Base-by-base conservation (phyloP, 2,329 filamentous ascomycete genomes). In the Biscogniauxia mediterranea region DNA sequence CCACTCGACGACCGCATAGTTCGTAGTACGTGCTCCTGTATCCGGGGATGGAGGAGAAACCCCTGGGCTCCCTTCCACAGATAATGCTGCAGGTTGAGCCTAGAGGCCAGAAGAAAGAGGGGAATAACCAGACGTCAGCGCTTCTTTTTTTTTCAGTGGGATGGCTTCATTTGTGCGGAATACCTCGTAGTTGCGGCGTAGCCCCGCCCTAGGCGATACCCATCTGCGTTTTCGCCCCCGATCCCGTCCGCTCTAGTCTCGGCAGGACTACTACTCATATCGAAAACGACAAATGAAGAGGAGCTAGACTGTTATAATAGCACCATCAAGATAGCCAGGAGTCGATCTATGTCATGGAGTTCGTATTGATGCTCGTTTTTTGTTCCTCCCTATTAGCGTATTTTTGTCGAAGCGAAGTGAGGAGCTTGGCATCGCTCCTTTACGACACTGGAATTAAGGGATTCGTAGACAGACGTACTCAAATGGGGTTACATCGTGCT, bases 31-130 rank as follows among this genome's bases (percentile, higher is more conserved):
- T 56, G 2, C 15, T 32, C 55, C 28, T 61, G 63, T 9, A 64
- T 59, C 19, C 32, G n/a, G 1, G 61, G 63, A 49, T 64, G 63
- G 20, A 64, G 25, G 13, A 63, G 49, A 52, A 59, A 64, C 11
- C 46, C 46, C 13, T 63, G 58, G 25, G 63, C 52, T 32, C 59
- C 58, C 50, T 57, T 64, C 3, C 32, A 64, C 54, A 63, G 28
- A 42, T 54, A 64, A 28, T 63, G 63, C 46, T 64, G 61, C 17
- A 64, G 38, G 23, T 64, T 64, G 25, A 63, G 52, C 28, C 63
- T 64, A 7, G 7, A 32, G 15, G 1, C 21, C 28, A 49, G 56
- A 46, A 46, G 6, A 46, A 38, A 46, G 13, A 17, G 3, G 15
- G 15, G 2, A 17, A 46, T 17, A 3, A 46, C 3, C 5, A 46